Base-by-base conservation (phyloP, 306 rosid genomes). In the Morella rubra region DNA sequence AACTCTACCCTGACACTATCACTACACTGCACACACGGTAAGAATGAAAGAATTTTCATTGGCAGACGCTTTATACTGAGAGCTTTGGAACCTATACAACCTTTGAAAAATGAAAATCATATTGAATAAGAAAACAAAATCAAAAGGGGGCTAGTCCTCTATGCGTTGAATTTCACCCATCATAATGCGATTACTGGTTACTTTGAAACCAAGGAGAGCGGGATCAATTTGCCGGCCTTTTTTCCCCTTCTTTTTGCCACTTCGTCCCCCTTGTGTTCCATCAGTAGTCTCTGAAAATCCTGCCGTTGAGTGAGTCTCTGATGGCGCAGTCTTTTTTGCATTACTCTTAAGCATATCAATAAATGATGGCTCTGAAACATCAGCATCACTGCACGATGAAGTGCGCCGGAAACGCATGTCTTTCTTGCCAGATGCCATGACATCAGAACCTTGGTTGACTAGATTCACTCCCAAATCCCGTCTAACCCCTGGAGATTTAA, bases 131-230 rank as follows among this genome's bases (percentile, higher is more conserved):
- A 61, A 69, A 10, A 27, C 14, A 56, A 47, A 13, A 1, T 11
- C 12, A 0, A 41, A 55, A 16, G 10, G 15, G 69, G 50, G 16
- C 79, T 82, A 85, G 12, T 88, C 91, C 0, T 88, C 89, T 6
- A 84, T 20, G 42, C 91, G 87, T 49, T 79, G 89, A n/a, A 88
- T 88, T 77, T 88, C 91, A 50, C 91, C 91, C 89, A 84, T 88
- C 87, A 83, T 84, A 14, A 87, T 87, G n/a, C 91, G 89, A 22
- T 77, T 88, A 77, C 89, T 88, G 42, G 88, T 81, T 20, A 88
- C 91, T 75, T 85, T 88, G 72, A 88, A 88, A 40, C 91, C 91
- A 8, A 88, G 91, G 47, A 88, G 87, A 5, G 91, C 83, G 0
- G 91, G 89, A 60, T 88, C 88, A 14, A 88, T 85, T 82, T 85